Evolutionary conservation across 148 eudicot genomes (phyloP), one percentile per base, ranked within the genome.

Genomic region (Silene conica): DNA sequence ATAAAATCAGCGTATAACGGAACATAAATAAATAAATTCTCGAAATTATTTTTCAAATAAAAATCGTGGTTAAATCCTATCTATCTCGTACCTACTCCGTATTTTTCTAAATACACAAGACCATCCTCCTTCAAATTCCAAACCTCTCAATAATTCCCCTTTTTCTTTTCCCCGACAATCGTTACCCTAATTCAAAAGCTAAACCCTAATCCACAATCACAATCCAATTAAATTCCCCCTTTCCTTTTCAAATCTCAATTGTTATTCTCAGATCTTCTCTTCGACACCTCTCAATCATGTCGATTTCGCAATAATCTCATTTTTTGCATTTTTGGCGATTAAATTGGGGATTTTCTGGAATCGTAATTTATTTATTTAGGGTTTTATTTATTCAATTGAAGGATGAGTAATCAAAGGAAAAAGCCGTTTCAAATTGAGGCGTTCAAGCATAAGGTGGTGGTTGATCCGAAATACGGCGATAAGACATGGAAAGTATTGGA

Each of bases 401-500:
- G 31, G 81, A 88, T 86, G 87, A 89, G 78, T 74, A 83, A 83
- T 79, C 89, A 81, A 85, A 86, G 82, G 87, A 89, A 83, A 86
- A 89, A 86, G 80, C 79, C 80, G 69, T 89, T 91, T 75, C 91
- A 87, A 72, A 91, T 89, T 22, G 96, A 91, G 80, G 89, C 93
- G 80, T 91, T 89, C 64, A 87, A 84, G 79, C 91, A 91, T 74
- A 80, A 74, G 74, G 96, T 91, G 31, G 91, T 91, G 63, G 88
- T 87, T 69, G 96, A 91, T 86, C 91, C 93, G 8, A 87, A 91
- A 77, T 91, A 89, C 58, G 89, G 91, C 1, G 96, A 91, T 1
- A 91, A 85, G 80, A 91, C 91, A 4, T 91, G 96, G 96, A 89
- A 80, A 83, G 79, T 89, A 22, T 64, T 91, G 62, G 96, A 91